Conservation (phyloP, 306 rosid genomes). For the Fragaria ananassa region DNA sequence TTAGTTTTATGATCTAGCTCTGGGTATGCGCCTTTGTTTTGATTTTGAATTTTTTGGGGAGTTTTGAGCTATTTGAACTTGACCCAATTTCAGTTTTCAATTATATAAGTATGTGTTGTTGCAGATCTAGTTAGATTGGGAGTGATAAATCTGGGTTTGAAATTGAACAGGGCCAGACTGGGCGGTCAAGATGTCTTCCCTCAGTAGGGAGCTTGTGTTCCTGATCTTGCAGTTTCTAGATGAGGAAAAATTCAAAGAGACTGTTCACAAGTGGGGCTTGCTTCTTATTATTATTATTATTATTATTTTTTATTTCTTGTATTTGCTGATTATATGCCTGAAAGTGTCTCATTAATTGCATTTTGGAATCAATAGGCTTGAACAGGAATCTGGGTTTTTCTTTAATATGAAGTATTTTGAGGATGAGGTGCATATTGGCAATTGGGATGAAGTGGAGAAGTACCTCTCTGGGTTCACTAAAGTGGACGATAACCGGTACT, state of each 20-base stretch:
- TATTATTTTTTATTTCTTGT: not conserved
- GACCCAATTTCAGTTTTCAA: constrained; percentile 15
- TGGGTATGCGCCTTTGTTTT: constrained; percentile 28
- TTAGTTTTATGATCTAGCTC: constrained; percentile 41
- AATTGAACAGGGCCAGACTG: constrained; percentile 34
- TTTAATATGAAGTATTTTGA: constrained; percentile 97
- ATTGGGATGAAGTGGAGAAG: constrained; percentile 97
- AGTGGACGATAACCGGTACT: constrained; percentile 94
- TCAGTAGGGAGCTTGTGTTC: constrained; percentile 98
- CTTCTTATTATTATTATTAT: not conserved
- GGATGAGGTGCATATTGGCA: constrained; percentile 96
- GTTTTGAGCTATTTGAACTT: constrained; percentile 26
- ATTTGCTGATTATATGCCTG: constrained; percentile 21
- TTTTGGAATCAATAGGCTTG: constrained; percentile 54
- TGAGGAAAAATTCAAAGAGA: constrained; percentile 98
- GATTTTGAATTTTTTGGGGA: constrained; percentile 13
- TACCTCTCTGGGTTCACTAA: constrained; percentile 97
- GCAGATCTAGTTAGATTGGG: constrained; percentile 72
- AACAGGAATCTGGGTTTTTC: constrained; percentile 98
- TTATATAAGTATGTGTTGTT: constrained; percentile 10
- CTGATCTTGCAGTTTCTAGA: constrained; percentile 97
- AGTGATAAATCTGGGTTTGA: constrained; percentile 40
- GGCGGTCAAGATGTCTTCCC: constrained; percentile 75
- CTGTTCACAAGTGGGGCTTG: constrained; percentile 86
- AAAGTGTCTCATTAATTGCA: constrained; percentile 31